These are phyloP conservation scores for Coemansia javaensis DNA, from an alignment of 192 early-diverging fungal species.

Conservation along the genomic window DNA sequence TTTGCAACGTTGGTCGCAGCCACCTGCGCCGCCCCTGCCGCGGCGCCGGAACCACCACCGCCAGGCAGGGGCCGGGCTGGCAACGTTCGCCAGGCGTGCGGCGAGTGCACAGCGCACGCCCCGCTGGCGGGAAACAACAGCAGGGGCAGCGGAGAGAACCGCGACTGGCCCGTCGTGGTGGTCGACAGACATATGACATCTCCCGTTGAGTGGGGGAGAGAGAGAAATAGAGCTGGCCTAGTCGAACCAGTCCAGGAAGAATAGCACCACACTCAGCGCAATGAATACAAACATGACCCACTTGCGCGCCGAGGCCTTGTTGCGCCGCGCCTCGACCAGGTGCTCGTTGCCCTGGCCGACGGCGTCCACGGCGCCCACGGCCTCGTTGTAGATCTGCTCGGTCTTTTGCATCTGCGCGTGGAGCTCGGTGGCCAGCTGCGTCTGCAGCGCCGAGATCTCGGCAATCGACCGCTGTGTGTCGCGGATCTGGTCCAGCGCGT, in stretches of 20 bases:
- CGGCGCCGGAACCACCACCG: no score
- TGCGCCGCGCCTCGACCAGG: conserved; percentile 58
- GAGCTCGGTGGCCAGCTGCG: conserved; percentile 66
- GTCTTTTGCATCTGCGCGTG: conserved; percentile 68
- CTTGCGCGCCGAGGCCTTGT: conserved; percentile 64
- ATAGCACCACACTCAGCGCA: conserved; percentile 62
- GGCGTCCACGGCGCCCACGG: conserved; percentile 58
- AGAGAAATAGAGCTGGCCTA: no score
- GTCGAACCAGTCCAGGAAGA: conserved; percentile 79
- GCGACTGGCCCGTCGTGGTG: conserved; percentile 43
- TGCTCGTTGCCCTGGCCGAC: conserved; percentile 66
- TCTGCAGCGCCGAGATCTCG: conserved; percentile 69
- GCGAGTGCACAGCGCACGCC: neutral
- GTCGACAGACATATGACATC: conserved; percentile 3
- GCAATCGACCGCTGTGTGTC: conserved; percentile 60
- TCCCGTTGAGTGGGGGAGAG: neutral
- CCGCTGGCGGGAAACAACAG: neutral
- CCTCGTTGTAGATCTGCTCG: conserved; percentile 65
- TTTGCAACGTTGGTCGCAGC: neutral
- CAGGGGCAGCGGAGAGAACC: conserved; percentile 3
- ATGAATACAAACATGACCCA: conserved; percentile 70
- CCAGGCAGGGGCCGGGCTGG: conserved; percentile 44
- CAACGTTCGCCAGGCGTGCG: conserved; percentile 6
- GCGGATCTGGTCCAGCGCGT: conserved; percentile 61
- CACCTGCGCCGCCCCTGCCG: no score